Evolutionary conservation across 2,329 filamentous ascomycete genomes (phyloP), one percentile per base, ranked within the genome.

Genomic region (Hyphodiscus sp.): DNA sequence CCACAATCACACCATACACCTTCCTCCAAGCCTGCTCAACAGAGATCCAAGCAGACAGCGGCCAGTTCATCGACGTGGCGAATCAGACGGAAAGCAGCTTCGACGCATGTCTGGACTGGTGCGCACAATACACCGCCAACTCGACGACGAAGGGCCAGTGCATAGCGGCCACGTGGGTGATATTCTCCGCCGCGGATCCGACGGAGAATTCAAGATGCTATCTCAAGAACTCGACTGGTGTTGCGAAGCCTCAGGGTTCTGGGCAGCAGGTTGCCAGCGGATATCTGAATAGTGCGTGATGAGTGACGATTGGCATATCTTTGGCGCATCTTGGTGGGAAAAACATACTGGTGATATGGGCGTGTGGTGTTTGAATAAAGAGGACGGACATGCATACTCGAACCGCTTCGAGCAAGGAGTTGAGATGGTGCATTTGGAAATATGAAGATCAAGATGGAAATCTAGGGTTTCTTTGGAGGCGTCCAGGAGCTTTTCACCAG

Each of bases 81-180:
- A 62, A 61, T 8, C 41, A 49, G 23, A 53, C 49, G 7, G 47
- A 51, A 13, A 47, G 20, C 1, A 56, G 43, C 16, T 52, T 62
- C 13, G 26, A 58, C 23, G 41, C 45, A 1, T 63, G 60, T 46
- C 18, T 63, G 19, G 45, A 59, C 26, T 23, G 51, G 3, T 63
- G 61, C 50, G 60, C 60, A 20, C 29, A 30, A 41, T 55, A 52
- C 19, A 55, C 52, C 42, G 18, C 15, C 4, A 29, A 29, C 20
- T 38, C 33, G 5, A 48, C 15, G 2, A 23, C 46, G 3, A 41
- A 41, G 29, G 56, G 57, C 7, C 46, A 50, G 41, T 63, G 60
- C 43, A 49, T 60, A 11, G 61, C 57, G 15, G 60, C 58, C 1
- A 58, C 55, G 13, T 63, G 60, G 61, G 54, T 61, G 20, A 57